phyloP scores from a whole-genome alignment of 1,139 yeast species.

The Yamadazyma buinensis region DNA sequence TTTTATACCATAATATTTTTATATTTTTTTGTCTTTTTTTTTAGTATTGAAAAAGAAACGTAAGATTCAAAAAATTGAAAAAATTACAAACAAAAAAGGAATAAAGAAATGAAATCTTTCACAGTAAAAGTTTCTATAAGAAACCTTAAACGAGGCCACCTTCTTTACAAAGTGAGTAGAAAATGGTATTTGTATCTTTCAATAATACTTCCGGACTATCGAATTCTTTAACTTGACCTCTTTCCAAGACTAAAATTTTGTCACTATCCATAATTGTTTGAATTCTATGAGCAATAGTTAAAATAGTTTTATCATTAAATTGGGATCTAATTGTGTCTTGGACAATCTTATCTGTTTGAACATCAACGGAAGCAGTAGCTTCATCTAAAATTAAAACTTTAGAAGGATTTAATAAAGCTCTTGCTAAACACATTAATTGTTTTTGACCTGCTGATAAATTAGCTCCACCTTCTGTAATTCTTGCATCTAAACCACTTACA shows the following conservation, averaged over 20 bases:
- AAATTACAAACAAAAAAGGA: no score
- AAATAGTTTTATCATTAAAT: conserved; percentile 30
- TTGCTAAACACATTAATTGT: conserved; percentile 35
- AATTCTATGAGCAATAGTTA: conserved; percentile 36
- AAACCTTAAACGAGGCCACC: conserved; percentile 21
- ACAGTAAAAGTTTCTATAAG: no score
- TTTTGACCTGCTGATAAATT: conserved; percentile 37
- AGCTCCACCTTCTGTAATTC: conserved; percentile 28
- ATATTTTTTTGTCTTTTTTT: no score
- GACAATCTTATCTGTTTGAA: conserved; percentile 32
- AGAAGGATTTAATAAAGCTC: conserved; percentile 32
- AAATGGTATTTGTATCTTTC: conserved; percentile 20
- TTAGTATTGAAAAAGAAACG: no score
- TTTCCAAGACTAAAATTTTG: conserved; percentile 28
- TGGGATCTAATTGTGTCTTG: conserved; percentile 31
- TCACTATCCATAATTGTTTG: conserved; percentile 36
- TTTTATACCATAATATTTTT: no score
- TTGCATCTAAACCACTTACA: conserved; percentile 13
- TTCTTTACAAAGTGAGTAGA: conserved; percentile 30
- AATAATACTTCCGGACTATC: conserved; percentile 27
- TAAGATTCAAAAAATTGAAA: no score
- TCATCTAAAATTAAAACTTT: conserved; percentile 34
- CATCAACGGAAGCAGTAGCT: conserved; percentile 39
- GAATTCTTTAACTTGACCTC: conserved; percentile 30
- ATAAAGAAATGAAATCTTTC: no score